Evolutionary conservation across 768 basidiomycete genomes (phyloP), one percentile per base, ranked within the genome.

Genomic region (Leccinum longicurvipes): DNA sequence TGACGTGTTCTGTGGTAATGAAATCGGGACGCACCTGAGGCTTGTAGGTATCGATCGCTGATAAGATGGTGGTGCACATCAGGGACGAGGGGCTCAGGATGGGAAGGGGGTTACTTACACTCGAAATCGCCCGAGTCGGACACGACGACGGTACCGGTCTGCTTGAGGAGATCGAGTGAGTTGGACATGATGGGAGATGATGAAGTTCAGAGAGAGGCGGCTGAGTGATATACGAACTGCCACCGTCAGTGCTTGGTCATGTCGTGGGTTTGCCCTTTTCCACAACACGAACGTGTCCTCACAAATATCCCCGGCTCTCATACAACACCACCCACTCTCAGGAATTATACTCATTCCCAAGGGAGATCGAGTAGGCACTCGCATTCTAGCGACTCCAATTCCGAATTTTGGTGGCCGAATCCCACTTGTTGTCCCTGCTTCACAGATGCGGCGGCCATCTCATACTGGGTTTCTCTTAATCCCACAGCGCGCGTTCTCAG

Each of bases 101-200:
- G 15, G 9, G 31, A 41, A 23, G 49, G 14, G 57, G 41, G 10
- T 23, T 4, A 63, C 77, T 67, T 56, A 79, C 93, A 82, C 75
- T 91, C 91, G 70, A 97, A 96, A 76, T 97, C 95, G 53, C 95
- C 96, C 56, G 93, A 95, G 81, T 99, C 96, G 47, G 92, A 94
- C 69, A 96, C 93, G 75, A 98, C 95, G 72, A 90, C 84, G 69
- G 96, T 98, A 67, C 94, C 96, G 66, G 90, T 89, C 64, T 87
- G 82, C 71, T 96, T 96, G 71, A 96, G 89, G 58, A 73, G 75
- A 67, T 91, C 90, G 64, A 92, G 86, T 47, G 90, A 89, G 67
- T 80, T 90, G 59, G 87, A 78, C 89, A 90, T 91, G 75, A 64
- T 81, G 74, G 73, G 75, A 36, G 63, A 50, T n/a, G 58, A 2